Evolutionary conservation across 2,329 filamentous ascomycete species (phyloP), one percentile per base, ranked within the genome.

Genomic region (Trichoderma sp.): DNA sequence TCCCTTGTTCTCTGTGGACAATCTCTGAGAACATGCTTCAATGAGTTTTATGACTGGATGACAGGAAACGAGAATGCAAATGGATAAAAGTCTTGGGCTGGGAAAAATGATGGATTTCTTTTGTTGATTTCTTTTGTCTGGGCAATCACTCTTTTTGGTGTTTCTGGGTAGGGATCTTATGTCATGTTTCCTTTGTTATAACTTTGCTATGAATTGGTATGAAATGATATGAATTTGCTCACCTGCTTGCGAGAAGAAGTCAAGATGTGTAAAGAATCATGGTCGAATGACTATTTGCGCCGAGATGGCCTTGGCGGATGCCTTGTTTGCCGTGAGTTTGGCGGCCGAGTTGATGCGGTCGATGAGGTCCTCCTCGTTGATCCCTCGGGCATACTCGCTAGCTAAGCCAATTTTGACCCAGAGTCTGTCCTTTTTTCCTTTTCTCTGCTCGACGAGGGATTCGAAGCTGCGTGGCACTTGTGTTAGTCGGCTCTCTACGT

Each of bases 371-470:
- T 76, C 70, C n/a, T 73, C 60, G 63, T 76, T 71, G 51, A 80
- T 57, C 26, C 74, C 74, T 54, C 71, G 69, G 7, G 68, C 69
- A 45, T 71, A 71, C 21, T 72, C 67, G 54, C 73, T 63, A 50
- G 72, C 71, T 43, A 81, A 66, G 39, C 69, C 70, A 21, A 82
- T 75, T 12, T 70, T 72, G 39, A 82, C 70, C n/a, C 71, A 66
- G 55, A 81, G 68, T 62, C 74, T 76, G 64, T 75, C 69, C 61
- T 72, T 78, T 66, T 80, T 80, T 15, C 73, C 72, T 44, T 76
- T 70, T 48, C 67, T 65, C 44, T 67, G 63, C 67, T 66, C 73
- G 65, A 70, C 72, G 24, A 62, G 71, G 70, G 69, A 68, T 48
- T 71, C 66, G 63, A 76, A 75, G 30, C 77, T 79, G 50, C 21